Evolutionary conservation across 1,284 basidiomycete genomes (phyloP).

Genomic region (Tylopilus sp.): DNA sequence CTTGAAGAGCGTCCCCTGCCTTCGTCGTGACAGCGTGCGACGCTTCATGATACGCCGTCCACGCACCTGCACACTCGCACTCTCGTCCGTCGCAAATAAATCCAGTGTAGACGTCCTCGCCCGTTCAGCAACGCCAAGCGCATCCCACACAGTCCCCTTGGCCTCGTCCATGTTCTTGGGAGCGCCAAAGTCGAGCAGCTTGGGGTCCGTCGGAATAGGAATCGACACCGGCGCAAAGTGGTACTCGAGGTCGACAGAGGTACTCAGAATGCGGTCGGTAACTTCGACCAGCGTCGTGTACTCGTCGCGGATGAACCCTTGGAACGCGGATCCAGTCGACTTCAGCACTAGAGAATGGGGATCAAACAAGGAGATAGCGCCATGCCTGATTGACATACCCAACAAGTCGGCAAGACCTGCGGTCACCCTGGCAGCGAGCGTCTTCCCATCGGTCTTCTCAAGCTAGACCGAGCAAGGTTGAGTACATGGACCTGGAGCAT

Average conservation of each 20-base stretch:
- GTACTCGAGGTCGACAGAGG: slow-evolving; percentile 74
- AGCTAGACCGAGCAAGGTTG: slow-evolving; percentile 37
- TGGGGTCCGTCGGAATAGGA: slow-evolving; percentile 44
- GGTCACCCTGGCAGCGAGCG: slow-evolving; percentile 58
- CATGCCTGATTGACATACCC: slow-evolving; percentile 42
- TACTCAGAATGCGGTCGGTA: slow-evolving; percentile 85
- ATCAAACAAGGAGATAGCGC: background rate
- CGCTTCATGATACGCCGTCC: background rate
- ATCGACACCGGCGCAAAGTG: slow-evolving; percentile 53
- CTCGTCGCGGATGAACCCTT: slow-evolving; percentile 81
- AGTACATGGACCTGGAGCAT: background rate
- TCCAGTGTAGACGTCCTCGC: slow-evolving; percentile 73
- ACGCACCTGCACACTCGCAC: slow-evolving; percentile 84
- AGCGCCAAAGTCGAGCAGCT: slow-evolving; percentile 46
- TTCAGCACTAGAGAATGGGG: slow-evolving; percentile 69
- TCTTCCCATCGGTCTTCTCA: slow-evolving; percentile 58
- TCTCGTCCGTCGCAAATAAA: slow-evolving; percentile 83
- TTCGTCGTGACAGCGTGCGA: background rate
- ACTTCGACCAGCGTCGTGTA: slow-evolving; percentile 84
- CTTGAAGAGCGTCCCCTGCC: slow-evolving; percentile 84
- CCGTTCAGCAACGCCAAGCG: slow-evolving; percentile 49
- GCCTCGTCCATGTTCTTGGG: slow-evolving; percentile 39
- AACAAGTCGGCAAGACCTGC: slow-evolving; percentile 77
- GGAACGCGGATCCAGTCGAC: slow-evolving; percentile 84
- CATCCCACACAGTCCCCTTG: slow-evolving; percentile 59